phyloP scores from a whole-genome alignment of 352 stramenopile species.

The Phytophthora pinifolia region DNA sequence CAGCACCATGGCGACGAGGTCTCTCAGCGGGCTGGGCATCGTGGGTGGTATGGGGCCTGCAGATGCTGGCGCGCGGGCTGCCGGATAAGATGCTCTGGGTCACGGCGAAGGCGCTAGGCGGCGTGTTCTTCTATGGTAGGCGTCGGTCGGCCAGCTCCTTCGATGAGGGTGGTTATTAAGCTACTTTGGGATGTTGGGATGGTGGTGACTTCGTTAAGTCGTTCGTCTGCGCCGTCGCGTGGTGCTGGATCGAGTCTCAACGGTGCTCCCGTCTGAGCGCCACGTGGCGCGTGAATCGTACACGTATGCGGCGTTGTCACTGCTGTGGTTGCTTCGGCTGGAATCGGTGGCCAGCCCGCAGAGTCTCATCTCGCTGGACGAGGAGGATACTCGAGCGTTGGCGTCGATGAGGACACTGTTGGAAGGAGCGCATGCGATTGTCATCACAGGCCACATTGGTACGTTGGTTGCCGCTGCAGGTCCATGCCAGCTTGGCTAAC shows the following conservation, averaged over 20 bases:
- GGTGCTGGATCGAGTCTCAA: conserved; percentile 35
- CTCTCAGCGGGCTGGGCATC: conserved; percentile 45
- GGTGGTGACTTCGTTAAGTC: conserved; percentile 30
- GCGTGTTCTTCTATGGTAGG: conserved; percentile 54
- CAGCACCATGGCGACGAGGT: conserved; percentile 32
- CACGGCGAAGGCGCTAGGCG: conserved; percentile 34
- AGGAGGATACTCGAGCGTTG: conserved; percentile 11
- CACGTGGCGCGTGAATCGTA: conserved; percentile 27
- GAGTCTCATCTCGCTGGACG: conserved; percentile 16
- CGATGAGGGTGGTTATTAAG: conserved; percentile 4
- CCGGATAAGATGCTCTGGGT: conserved; percentile 31
- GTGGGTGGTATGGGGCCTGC: conserved; percentile 28
- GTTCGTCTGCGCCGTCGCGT: conserved; percentile 45
- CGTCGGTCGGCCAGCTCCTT: conserved; percentile 2
- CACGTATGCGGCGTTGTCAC: conserved; percentile 28
- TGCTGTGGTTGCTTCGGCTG: conserved; percentile 61
- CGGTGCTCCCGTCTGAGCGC: conserved; percentile 19
- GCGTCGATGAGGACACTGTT: conserved; percentile 9
- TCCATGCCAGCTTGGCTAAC: no score
- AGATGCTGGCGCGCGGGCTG: conserved; percentile 37
- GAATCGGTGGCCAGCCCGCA: conserved; percentile 13
- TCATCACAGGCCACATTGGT: conserved; percentile 53
- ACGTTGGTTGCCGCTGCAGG: not conserved
- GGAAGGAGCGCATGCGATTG: conserved; percentile 28
- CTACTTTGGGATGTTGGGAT: conserved; percentile 12